phyloP scores from a whole-genome alignment of 371 early-diverging fungal species.

The Fennellomyces sp. region DNA sequence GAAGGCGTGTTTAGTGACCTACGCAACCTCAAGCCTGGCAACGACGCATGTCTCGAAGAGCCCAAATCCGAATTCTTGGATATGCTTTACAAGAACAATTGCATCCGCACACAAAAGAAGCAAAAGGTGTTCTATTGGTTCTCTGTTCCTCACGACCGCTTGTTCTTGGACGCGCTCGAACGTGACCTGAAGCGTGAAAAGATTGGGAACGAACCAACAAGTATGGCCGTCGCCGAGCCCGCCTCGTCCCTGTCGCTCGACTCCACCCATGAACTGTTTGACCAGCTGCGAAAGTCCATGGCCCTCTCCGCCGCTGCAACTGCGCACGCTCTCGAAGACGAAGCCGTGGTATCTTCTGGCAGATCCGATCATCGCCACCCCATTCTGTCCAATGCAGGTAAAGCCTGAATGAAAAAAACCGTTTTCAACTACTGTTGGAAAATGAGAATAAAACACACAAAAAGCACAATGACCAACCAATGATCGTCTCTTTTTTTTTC shows the following conservation, averaged over 20 bases:
- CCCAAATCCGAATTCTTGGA: slow-evolving; percentile 98
- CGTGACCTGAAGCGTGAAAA: slow-evolving; percentile 97
- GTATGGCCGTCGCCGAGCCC: slow-evolving; percentile 63
- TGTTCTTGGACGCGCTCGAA: slow-evolving; percentile 98
- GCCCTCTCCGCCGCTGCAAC: slow-evolving; percentile 39
- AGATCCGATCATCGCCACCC: not conserved
- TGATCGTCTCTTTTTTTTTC: not conserved
- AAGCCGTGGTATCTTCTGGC: not conserved
- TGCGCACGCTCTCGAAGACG: slow-evolving; percentile 28
- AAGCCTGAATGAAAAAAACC: not conserved
- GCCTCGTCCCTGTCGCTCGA: slow-evolving; percentile 61
- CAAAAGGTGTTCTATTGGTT: slow-evolving; percentile 99
- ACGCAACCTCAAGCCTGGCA: slow-evolving; percentile 97
- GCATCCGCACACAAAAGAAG: slow-evolving; percentile 99
- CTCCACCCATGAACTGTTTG: slow-evolving; percentile 59
- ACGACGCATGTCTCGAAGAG: slow-evolving; percentile 95
- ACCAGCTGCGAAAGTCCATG: slow-evolving; percentile 52
- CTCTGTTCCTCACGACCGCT: slow-evolving; percentile 95
- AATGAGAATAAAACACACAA: not conserved
- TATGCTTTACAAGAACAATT: slow-evolving; percentile 97
- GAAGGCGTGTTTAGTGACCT: slow-evolving; percentile 99
- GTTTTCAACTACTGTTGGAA: not conserved
- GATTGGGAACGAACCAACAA: slow-evolving; percentile 80
- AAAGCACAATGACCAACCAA: slow-evolving; percentile 1
- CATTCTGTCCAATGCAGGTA: not conserved